Conservation (phyloP, 2,329 filamentous ascomycete species). For the Ceratocystis huliohia region DNA sequence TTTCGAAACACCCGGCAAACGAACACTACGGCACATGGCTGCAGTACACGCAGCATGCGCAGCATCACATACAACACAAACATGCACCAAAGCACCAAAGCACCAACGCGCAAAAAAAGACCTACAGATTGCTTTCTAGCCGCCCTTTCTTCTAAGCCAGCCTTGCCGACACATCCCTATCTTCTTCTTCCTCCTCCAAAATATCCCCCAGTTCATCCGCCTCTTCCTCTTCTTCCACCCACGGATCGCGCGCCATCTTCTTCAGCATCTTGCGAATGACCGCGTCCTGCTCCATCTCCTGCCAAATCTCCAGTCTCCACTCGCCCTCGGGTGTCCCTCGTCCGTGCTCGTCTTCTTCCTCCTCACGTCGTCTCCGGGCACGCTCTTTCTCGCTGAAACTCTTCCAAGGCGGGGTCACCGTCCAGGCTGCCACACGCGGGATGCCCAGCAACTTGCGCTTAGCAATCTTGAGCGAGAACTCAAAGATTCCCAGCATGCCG, state of each 20-base stretch:
- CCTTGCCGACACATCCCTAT: neutral
- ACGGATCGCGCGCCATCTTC: slow-evolving; percentile 29
- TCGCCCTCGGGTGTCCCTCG: slow-evolving; percentile 26
- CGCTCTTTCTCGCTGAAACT: slow-evolving; percentile 26
- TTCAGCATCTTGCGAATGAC: slow-evolving; percentile 33
- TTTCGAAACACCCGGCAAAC: neutral
- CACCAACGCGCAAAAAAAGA: no score
- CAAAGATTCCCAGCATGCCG: slow-evolving; percentile 47
- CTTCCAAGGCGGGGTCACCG: slow-evolving; percentile 25
- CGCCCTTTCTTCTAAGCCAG: neutral
- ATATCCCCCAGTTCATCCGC: slow-evolving; percentile 10
- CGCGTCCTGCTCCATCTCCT: slow-evolving; percentile 44
- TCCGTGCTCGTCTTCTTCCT: slow-evolving; percentile 17
- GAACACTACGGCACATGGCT: neutral
- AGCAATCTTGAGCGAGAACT: slow-evolving; percentile 45
- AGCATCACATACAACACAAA: neutral
- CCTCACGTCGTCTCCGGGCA: slow-evolving; percentile 15
- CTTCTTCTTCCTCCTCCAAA: slow-evolving; percentile 15
- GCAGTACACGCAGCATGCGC: no score
- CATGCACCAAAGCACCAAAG: no score
- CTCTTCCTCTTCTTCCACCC: slow-evolving; percentile 11
- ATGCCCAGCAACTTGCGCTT: slow-evolving; percentile 36
- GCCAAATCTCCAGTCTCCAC: slow-evolving; percentile 44
- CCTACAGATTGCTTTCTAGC: no score
- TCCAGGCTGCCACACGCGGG: slow-evolving; percentile 18